Percentiles rank a stretch among this genome's conserved stretches.
Evolutionary conservation across 2,329 filamentous ascomycete genomes (phyloP).

Genomic region (Stachybotrys echinatus): DNA sequence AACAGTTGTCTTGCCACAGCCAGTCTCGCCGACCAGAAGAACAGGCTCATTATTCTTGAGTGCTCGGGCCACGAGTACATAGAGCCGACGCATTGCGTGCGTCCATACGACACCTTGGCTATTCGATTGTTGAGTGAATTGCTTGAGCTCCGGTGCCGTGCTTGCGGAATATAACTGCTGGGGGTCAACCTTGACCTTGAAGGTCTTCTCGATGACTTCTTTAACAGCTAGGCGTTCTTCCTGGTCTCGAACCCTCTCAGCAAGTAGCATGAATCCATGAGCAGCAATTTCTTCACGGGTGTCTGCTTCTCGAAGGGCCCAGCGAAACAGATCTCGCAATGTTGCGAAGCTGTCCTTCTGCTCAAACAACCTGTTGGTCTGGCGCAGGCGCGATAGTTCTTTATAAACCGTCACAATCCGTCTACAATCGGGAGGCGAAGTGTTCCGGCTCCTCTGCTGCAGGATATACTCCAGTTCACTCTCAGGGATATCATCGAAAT

Average conservation of each 20-base stretch:
- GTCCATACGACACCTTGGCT: conserved; percentile 83
- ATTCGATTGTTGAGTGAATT: conserved; percentile 40
- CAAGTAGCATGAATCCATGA: conserved; percentile 95
- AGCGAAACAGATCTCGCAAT: conserved; percentile 89
- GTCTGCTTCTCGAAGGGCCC: conserved; percentile 82
- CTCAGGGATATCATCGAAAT: conserved; percentile 97
- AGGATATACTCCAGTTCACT: conserved; percentile 89
- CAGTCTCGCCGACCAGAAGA: conserved; percentile 90
- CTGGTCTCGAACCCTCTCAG: conserved; percentile 86
- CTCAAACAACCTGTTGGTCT: conserved; percentile 89
- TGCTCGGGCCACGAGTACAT: conserved; percentile 81
- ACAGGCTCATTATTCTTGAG: conserved; percentile 90
- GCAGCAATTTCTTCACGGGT: conserved; percentile 82
- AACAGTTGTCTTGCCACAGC: conserved; percentile 95
- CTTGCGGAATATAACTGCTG: conserved; percentile 64
- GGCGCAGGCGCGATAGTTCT: conserved; percentile 82
- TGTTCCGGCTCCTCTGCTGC: conserved; percentile 76
- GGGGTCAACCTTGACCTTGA: conserved; percentile 79
- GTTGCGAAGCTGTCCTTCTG: conserved; percentile 98
- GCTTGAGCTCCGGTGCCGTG: conserved; percentile 49
- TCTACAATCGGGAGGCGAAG: conserved; percentile 85
- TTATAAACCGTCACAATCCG: conserved; percentile 92
- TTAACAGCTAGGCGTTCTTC: conserved; percentile 84
- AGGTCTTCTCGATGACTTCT: conserved; percentile 79
- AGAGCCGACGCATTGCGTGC: conserved; percentile 85